phyloP scores from a whole-genome alignment of 805 yeast species.

The Spencermartinsiella europaea region DNA sequence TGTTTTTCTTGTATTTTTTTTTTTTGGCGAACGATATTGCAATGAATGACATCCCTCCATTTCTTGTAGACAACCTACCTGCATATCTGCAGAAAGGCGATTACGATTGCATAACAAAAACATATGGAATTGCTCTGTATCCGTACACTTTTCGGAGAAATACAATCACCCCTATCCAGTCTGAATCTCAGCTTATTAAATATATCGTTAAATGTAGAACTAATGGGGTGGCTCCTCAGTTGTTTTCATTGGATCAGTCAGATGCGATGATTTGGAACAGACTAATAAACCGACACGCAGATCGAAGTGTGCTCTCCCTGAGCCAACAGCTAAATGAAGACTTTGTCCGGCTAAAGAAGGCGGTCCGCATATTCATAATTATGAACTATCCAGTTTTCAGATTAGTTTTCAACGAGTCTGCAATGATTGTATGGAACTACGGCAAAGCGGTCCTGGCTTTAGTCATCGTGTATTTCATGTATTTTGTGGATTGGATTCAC shows the following conservation, averaged over 20 bases:
- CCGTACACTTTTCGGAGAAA: no score
- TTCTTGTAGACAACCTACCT: background rate
- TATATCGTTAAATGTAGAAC: no score
- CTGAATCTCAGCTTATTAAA: no score
- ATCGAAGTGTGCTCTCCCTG: background rate
- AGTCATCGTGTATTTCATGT: background rate
- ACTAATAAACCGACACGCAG: no score
- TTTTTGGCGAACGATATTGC: background rate
- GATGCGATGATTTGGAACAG: no score
- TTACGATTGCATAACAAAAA: no score
- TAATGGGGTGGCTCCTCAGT: no score
- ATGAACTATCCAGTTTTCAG: background rate
- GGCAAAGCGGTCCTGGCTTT: background rate
- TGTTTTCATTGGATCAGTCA: no score
- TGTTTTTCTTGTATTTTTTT: background rate
- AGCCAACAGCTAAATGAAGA: background rate
- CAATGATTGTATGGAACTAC: no score
- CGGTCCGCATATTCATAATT: background rate
- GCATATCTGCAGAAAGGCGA: background rate
- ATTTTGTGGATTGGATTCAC: background rate
- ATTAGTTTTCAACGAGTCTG: no score
- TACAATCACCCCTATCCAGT: no score
- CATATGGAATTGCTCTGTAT: no score
- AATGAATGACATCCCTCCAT: background rate
- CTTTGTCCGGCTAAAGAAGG: background rate